Evolutionary conservation across 331 rosid species (phyloP), one percentile per base, ranked within the genome.

Genomic region (Quercus tomentella): DNA sequence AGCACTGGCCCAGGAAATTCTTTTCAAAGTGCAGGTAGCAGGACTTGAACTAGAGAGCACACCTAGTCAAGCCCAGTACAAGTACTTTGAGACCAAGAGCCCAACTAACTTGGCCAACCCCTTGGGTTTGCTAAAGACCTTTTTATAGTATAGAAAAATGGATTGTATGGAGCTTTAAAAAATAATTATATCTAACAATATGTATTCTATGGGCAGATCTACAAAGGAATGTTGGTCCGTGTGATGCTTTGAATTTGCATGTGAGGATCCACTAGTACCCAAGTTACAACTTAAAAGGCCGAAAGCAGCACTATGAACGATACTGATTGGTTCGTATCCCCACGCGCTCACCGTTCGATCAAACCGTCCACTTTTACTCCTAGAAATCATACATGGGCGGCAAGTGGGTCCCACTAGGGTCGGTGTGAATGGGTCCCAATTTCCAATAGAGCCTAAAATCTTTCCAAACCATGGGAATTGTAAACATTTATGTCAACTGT

Each of bases 321-420:
- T 63, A 58, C 17, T 3, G 37, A 63, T 61, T 6, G 52, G 63
- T 0, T 22, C 31, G 26, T 22, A 41, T 4, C 22, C 57, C 76
- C 79, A 71, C 20, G n/a, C 15, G 43, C 26, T 14, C 4, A 58
- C 54, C 1, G 67, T 1, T 20, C 31, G 70, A 80, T 84, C 80
- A 0, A 25, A 12, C 85, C 87, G 87, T 80, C 82, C 62, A 35
- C 21, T 28, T 23, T 56, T n/a, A 0, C 18, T 45, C 26, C 21
- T 14, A 3, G 17, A 18, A 2, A 2, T 33, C 17, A 4, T 28
- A 4, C 25, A 17, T 28, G 82, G 87, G 43, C 77, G 86, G 81
- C 86, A 1, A 45, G 10, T 4, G 81, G 83, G 72, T 31, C 85
- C 84, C 80, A 28, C 75, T 4, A 1, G 12, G 22, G 86, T 79